phyloP scores from a whole-genome alignment of 768 basidiomycete species.

The Suillus tomentosus region DNA sequence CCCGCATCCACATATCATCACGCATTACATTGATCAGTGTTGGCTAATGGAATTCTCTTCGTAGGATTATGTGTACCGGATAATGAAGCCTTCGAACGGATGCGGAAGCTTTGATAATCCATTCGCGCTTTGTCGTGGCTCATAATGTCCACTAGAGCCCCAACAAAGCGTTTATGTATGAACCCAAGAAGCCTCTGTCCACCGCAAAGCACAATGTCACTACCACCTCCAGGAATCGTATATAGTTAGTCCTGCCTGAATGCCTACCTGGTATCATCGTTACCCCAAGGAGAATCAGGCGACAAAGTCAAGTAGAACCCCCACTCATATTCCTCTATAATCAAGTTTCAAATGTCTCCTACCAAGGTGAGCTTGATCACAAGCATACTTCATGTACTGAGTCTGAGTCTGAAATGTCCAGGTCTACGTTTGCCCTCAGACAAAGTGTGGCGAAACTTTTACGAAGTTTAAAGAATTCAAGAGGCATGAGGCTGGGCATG shows the following conservation, averaged over 20 bases:
- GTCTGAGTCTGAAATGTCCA: constrained; percentile 6
- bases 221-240: background rate
- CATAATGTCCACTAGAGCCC: background rate
- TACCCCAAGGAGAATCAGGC: background rate
- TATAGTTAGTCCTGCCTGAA: background rate
- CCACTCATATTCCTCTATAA: background rate
- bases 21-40: background rate
- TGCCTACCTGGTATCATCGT: background rate
- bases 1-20: background rate
- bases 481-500: constrained; percentile 25
- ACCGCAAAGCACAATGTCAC: background rate
- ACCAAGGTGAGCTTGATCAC: background rate
- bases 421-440: constrained; percentile 18
- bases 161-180: constrained; percentile 4
- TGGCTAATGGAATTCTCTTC: background rate
- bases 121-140: constrained; percentile 2
- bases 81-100: background rate
- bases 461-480: constrained; percentile 21
- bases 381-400: background rate
- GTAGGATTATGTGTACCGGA: background rate
- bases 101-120: constrained; percentile 1
- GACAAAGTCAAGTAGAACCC: background rate
- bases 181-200: background rate
- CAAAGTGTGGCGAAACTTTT: constrained; percentile 19
- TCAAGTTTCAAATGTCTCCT: background rate